Percentiles rank a stretch among this genome's conserved stretches.
These are phyloP conservation scores for Asclepias syriaca DNA, from an alignment of 257 asterid genomes.

Conservation along the genomic window DNA sequence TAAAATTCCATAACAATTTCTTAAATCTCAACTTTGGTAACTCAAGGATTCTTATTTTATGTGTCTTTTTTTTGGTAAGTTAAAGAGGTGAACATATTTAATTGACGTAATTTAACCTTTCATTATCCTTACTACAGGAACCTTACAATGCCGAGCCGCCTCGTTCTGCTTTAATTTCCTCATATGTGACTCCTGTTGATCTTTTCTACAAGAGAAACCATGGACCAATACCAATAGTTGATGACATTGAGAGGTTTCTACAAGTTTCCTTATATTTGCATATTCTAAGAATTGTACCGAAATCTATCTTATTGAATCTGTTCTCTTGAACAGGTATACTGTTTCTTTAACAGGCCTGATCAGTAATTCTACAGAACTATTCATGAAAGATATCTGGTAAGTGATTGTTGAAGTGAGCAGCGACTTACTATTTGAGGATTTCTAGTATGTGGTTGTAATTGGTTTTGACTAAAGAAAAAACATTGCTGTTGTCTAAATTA, in stretches of 20 bases:
- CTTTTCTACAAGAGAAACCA: slow-evolving; percentile 94
- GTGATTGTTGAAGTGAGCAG: slow-evolving; percentile 17
- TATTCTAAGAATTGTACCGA: background rate
- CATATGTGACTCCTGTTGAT: slow-evolving; percentile 80
- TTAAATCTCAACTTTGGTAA: background rate
- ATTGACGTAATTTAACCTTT: background rate
- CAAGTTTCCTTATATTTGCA: slow-evolving; percentile 8
- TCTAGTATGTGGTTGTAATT: background rate
- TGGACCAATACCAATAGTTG: slow-evolving; percentile 88
- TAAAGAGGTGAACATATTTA: background rate
- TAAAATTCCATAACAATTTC: background rate
- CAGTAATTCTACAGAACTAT: slow-evolving; percentile 42
- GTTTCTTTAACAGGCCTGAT: slow-evolving; percentile 54
- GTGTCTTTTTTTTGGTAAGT: background rate
- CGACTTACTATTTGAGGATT: slow-evolving; percentile 1
- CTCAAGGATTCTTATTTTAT: background rate
- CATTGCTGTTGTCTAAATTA: slow-evolving; percentile 19
- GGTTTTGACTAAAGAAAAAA: background rate
- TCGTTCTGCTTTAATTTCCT: slow-evolving; percentile 57
- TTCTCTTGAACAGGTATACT: slow-evolving; percentile 53
- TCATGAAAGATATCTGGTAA: slow-evolving; percentile 85
- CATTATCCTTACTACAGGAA: slow-evolving; percentile 42
- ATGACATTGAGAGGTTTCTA: slow-evolving; percentile 57
- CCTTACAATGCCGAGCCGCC: slow-evolving; percentile 96
- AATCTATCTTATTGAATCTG: slow-evolving; percentile 10